Conservation (phyloP, 257 asterid genomes). For the Solanum appendiculatum region DNA sequence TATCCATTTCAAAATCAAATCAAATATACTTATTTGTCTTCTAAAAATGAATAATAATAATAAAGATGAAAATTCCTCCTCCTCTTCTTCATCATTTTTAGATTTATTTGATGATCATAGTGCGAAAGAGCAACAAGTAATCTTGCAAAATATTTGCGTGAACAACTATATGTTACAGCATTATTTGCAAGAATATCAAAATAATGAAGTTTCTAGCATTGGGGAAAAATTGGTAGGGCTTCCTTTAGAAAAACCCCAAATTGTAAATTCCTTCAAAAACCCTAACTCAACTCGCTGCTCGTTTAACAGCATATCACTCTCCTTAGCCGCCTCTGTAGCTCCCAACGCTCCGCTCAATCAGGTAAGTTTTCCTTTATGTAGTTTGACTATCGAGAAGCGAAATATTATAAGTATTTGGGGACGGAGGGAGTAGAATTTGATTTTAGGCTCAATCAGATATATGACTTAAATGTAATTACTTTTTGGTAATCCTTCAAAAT, state of each 20-base stretch:
- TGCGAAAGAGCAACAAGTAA: neutral
- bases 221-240: neutral
- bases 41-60: neutral
- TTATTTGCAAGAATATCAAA: neutral
- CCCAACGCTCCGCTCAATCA: neutral
- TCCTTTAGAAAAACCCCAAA: neutral
- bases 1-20: neutral
- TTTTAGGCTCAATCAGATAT: neutral
- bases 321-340: neutral
- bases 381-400: neutral
- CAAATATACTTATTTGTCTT: too few species aligned
- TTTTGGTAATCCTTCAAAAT: neutral
- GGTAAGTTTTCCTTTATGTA: neutral
- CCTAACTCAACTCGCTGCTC: neutral
- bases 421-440: neutral
- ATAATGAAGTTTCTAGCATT: neutral
- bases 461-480: neutral
- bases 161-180: neutral
- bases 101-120: neutral
- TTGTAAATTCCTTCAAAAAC: neutral
- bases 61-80: neutral
- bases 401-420: neutral
- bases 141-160: neutral
- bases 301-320: neutral
- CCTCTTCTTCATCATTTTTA: too few species aligned